These are phyloP conservation scores for Spatholobus suberectus DNA, from an alignment of 306 rosid species.

Conservation along the genomic window DNA sequence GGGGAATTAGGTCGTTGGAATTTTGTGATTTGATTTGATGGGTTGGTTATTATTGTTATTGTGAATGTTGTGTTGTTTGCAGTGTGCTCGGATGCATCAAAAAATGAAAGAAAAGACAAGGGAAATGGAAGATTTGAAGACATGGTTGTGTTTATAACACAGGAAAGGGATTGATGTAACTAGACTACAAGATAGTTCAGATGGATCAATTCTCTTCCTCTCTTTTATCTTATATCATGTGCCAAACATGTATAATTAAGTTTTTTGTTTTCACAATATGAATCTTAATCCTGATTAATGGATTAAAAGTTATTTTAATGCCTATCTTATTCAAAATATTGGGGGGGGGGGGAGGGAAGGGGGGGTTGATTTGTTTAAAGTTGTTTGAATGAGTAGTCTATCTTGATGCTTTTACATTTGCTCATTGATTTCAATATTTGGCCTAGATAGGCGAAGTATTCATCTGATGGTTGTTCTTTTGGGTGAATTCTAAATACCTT, in stretches of 20 bases:
- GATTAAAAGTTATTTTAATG: conserved; percentile 10
- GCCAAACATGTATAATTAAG: conserved; percentile 13
- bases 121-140: conserved; percentile 25
- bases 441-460: neutral
- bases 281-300: neutral
- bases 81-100: conserved; percentile 33
- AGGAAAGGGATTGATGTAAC: conserved; percentile 22
- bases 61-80: neutral
- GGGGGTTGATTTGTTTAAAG: conserved; percentile 15
- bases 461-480: conserved; percentile 2
- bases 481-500: conserved; percentile 18
- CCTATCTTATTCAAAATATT: neutral
- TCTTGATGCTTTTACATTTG: conserved; percentile 31
- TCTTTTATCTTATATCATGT: conserved; percentile 3
- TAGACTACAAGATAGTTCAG: neutral
- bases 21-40: conserved; percentile 42
- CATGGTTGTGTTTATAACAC: neutral
- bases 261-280: conserved; percentile 11
- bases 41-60: neutral
- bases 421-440: conserved; percentile 25
- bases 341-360: too few relatives aligned
- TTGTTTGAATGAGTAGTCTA: neutral
- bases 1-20: conserved; percentile 4
- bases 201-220: conserved; percentile 8
- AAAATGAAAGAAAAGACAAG: conserved; percentile 26